Percentiles rank a stretch among this genome's conserved stretches.
Evolutionary conservation across 352 stramenopile species (phyloP).

Genomic region (Albugo laibachii): DNA sequence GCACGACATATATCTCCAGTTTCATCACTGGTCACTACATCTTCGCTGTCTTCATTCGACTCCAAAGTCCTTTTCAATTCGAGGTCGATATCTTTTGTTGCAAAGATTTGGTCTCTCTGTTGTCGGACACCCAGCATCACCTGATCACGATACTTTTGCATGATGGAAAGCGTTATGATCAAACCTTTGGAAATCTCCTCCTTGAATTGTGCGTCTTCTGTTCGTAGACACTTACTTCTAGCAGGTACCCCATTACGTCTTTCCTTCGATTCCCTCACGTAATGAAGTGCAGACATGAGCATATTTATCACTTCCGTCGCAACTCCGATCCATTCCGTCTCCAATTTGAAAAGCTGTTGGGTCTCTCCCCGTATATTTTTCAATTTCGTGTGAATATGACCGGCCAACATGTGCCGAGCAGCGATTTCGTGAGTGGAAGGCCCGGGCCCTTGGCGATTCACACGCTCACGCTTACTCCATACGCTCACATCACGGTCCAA

Average conservation of each 20-base stretch:
- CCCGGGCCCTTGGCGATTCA: too few relatives aligned
- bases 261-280: conserved; percentile 11
- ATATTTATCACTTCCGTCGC: conserved; percentile 45
- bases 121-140: conserved; percentile 31
- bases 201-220: conserved; percentile 41
- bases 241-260: background rate
- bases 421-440: conserved; percentile 9
- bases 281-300: conserved; percentile 37
- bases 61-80: too few relatives aligned
- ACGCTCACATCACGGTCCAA: conserved; percentile 56
- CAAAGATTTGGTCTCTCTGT: conserved; percentile 49
- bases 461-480: conserved; percentile 32
- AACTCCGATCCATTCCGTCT: conserved; percentile 38
- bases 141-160: conserved; percentile 28
- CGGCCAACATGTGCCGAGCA: conserved; percentile 51
- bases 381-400: conserved; percentile 58
- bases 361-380: conserved; percentile 65
- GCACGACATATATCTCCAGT: background rate
- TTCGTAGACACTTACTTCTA: conserved; percentile 5
- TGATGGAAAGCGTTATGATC: conserved; percentile 40
- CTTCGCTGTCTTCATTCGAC: too few relatives aligned
- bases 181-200: conserved; percentile 69
- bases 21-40: too few relatives aligned
- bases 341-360: conserved; percentile 35
- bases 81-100: conserved; percentile 16